Evolutionary conservation across 805 yeast genomes (phyloP), one percentile per base, ranked within the genome.

Genomic region (Kluyveromyces siamensis): DNA sequence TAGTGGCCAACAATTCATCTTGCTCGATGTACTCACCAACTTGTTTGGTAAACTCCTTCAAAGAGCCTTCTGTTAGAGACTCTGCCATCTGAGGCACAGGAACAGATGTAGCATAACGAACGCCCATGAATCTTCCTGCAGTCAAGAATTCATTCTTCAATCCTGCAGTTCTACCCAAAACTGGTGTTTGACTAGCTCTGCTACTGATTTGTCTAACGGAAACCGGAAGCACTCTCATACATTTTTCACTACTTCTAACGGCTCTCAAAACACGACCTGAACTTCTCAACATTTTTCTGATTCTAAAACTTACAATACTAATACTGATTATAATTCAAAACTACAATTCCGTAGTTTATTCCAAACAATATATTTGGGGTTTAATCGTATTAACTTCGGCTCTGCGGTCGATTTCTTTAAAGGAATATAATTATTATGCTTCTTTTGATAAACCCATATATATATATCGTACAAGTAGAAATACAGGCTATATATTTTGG

Each of bases 11-110:
- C 55, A 86, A 81, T 72, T 91, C 98, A 69, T 91, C 98, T 57
- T 73, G 80, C 50, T 76, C 79, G 48, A 91, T 91, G 60, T 71
- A 89, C 52, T 91, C 98, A 56, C 99, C 99, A 52, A 89, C 88
- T 52, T 79, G 71, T 65, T 83, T 84, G 55, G 74, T 72, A 63
- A 72, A 83, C 50, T 77, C 78, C 53, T 87, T 74, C 56, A 93
- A 77, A 45, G 98, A 87, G 66, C 99, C 99, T 70, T 93, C 99
- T 40, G 96, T 87, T 64, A 93, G 84, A 45, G 97, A 90, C 72
- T 93, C 99, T 41, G 99, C 98, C 97, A 93, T 89, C 55, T 87
- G 95, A 44, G 99, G 99, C 19, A 93, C 98, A 69, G 89, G 87
- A 47, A 91, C 95, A 44, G 65, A 68, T 53, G 72, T 73, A 38